Percentiles rank a stretch among this genome's conserved stretches.
Conservation (phyloP, 148 eudicot species). For the Tetragonia tetragonoides region DNA sequence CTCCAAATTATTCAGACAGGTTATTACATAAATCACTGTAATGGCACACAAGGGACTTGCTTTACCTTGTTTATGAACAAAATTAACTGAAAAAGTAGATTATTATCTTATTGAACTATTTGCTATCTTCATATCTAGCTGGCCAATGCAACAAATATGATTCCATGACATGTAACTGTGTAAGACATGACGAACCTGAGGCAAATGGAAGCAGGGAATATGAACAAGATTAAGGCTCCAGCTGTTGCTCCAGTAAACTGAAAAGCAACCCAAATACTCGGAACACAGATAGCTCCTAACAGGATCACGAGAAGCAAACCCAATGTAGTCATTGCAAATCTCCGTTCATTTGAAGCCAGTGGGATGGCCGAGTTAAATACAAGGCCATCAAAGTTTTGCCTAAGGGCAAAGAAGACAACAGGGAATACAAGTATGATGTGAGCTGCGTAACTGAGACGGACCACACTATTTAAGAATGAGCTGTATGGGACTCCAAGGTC, state of each 20-base stretch:
- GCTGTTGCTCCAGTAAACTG: conserved; percentile 99
- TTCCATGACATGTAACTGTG: too few species aligned
- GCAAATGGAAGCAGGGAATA: conserved; percentile 82
- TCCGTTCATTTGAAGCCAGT: conserved; percentile 50
- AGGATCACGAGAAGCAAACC: conserved; percentile 58
- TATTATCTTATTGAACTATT: too few species aligned
- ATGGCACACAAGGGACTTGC: too few species aligned
- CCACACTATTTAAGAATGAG: conserved; percentile 61
- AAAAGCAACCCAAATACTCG: conserved; percentile 95
- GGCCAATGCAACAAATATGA: background rate
- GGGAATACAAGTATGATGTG: conserved; percentile 95
- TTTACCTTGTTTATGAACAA: too few species aligned
- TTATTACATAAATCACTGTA: too few species aligned
- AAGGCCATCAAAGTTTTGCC: conserved; percentile 81
- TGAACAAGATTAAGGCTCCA: conserved; percentile 79
- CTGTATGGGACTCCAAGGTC: conserved; percentile 83
- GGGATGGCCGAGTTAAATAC: conserved; percentile 66
- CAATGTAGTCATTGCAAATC: conserved; percentile 53
- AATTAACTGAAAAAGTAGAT: too few species aligned
- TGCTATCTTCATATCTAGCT: background rate
- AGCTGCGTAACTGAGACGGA: conserved; percentile 88
- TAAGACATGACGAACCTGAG: conserved; percentile 52
- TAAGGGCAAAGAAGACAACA: conserved; percentile 72
- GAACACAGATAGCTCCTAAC: conserved; percentile 80
- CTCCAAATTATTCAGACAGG: background rate